A percentile compares a stretch with the other conserved stretches of the same genome.
These are phyloP conservation scores for Kurtzmaniella quercitrusa DNA, from an alignment of 1,139 yeast species.

Conservation along the genomic window DNA sequence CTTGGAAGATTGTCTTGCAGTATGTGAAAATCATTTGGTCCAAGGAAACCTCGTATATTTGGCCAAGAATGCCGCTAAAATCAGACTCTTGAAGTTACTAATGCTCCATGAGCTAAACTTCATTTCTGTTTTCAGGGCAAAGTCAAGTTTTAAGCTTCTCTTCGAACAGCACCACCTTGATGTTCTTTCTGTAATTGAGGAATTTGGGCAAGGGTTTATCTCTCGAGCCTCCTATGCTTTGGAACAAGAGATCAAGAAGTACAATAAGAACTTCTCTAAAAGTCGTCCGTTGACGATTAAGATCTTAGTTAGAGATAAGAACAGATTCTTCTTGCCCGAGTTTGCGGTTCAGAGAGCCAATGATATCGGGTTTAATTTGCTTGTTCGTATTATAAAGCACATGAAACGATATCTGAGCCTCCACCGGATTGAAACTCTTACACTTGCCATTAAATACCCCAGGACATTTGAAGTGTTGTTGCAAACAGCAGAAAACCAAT, in stretches of 20 bases:
- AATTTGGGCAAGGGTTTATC: not conserved
- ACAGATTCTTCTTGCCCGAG: not conserved
- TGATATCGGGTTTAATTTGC: not conserved
- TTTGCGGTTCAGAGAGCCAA: not conserved
- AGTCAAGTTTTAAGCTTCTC: not conserved
- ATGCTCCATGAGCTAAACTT: not conserved
- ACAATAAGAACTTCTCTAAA: not conserved
- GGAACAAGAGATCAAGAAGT: not conserved
- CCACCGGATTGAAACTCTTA: constrained; percentile 14
- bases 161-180: not conserved
- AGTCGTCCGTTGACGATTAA: not conserved
- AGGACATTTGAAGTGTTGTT: constrained; percentile 28
- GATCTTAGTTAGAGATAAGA: not conserved
- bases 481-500: constrained; percentile 15
- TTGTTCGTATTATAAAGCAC: not conserved
- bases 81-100: not conserved
- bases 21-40: not conserved
- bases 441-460: constrained; percentile 31
- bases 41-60: not conserved
- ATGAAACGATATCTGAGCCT: not conserved
- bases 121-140: not conserved
- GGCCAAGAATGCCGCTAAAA: not conserved
- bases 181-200: not conserved
- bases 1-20: not conserved
- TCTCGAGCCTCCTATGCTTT: not conserved